Conservation (phyloP, 1,139 yeast species). For the Yamadazyma triangularis region DNA sequence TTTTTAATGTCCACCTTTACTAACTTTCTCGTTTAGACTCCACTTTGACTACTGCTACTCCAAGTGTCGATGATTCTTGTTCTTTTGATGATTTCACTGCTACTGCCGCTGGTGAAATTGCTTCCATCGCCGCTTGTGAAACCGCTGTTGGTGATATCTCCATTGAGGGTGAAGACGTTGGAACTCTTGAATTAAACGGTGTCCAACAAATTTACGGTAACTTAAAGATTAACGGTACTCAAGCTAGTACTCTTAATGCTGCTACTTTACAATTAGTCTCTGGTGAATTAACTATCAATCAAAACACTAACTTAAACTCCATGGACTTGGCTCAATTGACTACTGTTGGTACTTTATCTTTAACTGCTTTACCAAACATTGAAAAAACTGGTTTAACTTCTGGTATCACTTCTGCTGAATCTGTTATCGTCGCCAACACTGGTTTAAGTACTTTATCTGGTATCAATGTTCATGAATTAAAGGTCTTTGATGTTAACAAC, state of each 20-base stretch:
- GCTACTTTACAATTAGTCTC: slow-evolving; percentile 73
- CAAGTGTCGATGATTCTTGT: slow-evolving; percentile 52
- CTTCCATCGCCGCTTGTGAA: slow-evolving; percentile 65
- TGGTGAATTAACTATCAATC: slow-evolving; percentile 59
- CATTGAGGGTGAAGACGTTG: slow-evolving; percentile 56
- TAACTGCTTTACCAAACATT: slow-evolving; percentile 84
- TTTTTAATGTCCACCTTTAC: too few relatives aligned
- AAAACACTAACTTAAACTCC: slow-evolving; percentile 62
- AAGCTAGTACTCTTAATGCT: slow-evolving; percentile 63
- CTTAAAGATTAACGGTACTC: slow-evolving; percentile 63
- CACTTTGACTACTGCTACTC: slow-evolving; percentile 47
- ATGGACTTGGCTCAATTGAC: slow-evolving; percentile 76
- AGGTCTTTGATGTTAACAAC: slow-evolving; percentile 85
- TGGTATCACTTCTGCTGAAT: slow-evolving; percentile 72
- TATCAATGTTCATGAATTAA: slow-evolving; percentile 68
- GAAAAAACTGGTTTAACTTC: slow-evolving; percentile 62
- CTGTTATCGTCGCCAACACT: slow-evolving; percentile 81
- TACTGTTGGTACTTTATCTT: slow-evolving; percentile 74
- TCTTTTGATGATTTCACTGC: slow-evolving; percentile 57
- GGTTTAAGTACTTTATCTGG: slow-evolving; percentile 75
- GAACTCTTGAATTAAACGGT: slow-evolving; percentile 53
- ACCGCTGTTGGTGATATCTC: slow-evolving; percentile 77
- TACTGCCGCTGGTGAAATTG: slow-evolving; percentile 75
- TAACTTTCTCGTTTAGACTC: too few relatives aligned
- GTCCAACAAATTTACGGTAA: slow-evolving; percentile 72